Evolutionary conservation across 495 filamentous ascomycete species (phyloP).

Genomic region (Daldinia loculata): DNA sequence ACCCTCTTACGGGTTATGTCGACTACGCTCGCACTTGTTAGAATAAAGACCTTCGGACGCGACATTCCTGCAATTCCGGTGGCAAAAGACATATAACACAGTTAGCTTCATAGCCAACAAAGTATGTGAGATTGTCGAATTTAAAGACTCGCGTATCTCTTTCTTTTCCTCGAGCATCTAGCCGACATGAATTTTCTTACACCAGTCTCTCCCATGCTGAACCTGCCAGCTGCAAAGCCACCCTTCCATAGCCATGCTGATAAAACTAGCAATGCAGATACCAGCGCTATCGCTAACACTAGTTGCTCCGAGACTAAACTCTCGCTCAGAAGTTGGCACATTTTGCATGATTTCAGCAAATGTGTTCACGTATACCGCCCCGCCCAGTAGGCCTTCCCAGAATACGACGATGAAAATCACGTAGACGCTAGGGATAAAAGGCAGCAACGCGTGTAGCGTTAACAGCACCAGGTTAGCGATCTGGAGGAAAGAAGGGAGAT

Average conservation of each 20-base stretch:
- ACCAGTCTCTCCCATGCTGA: slow-evolving; percentile 78
- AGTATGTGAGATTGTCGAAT: background rate
- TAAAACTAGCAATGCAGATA: slow-evolving; percentile 86
- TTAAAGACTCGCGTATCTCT: too few species aligned
- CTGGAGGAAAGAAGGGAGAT: slow-evolving; percentile 86
- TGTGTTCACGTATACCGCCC: slow-evolving; percentile 91
- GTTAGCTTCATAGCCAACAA: background rate
- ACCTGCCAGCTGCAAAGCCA: slow-evolving; percentile 86
- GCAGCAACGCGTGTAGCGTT: slow-evolving; percentile 75
- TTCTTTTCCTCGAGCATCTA: slow-evolving; percentile 16
- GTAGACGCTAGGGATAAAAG: slow-evolving; percentile 84
- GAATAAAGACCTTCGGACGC: background rate
- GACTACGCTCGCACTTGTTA: background rate
- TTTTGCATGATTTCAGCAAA: slow-evolving; percentile 88
- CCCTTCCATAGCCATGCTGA: slow-evolving; percentile 86
- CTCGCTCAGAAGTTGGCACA: slow-evolving; percentile 76
- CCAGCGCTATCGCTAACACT: slow-evolving; percentile 93
- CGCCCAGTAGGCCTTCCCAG: slow-evolving; percentile 94
- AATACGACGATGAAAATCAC: slow-evolving; percentile 85
- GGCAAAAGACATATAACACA: background rate
- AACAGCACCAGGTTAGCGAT: slow-evolving; percentile 78
- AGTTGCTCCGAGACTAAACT: slow-evolving; percentile 88
- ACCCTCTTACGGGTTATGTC: background rate
- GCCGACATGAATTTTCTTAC: slow-evolving; percentile 57
- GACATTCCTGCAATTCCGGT: background rate